phyloP scores from a whole-genome alignment of 176 grass and related monocot species.

The Phragmites australis region DNA sequence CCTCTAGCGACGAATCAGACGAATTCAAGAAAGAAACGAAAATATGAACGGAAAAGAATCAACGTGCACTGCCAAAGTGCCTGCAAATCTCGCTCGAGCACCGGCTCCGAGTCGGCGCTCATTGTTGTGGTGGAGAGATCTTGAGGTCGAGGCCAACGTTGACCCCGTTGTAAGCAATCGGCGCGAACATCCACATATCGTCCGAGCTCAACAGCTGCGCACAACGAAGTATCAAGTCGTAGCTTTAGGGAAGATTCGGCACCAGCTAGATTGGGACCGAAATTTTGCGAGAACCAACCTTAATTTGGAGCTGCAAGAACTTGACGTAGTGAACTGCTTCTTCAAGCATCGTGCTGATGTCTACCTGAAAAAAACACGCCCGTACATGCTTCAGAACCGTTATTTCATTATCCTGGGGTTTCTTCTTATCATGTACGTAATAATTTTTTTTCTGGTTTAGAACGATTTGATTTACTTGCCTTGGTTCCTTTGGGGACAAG shows the following conservation, averaged over 20 bases:
- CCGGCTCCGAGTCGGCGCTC: slow-evolving; percentile 16
- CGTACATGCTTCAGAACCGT: background rate
- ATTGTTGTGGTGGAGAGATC: slow-evolving; percentile 65
- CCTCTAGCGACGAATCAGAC: slow-evolving; percentile 20
- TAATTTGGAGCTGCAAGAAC: slow-evolving; percentile 77
- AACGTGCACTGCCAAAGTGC: slow-evolving; percentile 19
- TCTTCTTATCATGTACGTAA: background rate
- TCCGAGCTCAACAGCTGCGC: slow-evolving; percentile 86
- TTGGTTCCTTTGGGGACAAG: slow-evolving; percentile 93
- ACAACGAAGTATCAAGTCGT: too few species aligned
- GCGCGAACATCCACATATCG: slow-evolving; percentile 94
- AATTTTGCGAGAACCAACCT: background rate
- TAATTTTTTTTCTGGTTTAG: background rate
- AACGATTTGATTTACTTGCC: slow-evolving; percentile 38
- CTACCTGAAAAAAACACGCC: slow-evolving; percentile 55
- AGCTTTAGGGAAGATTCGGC: too few species aligned
- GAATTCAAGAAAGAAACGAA: slow-evolving; percentile 18
- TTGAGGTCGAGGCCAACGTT: slow-evolving; percentile 92
- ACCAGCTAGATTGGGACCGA: background rate
- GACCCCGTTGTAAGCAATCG: slow-evolving; percentile 90
- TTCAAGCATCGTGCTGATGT: slow-evolving; percentile 89
- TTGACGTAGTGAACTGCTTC: slow-evolving; percentile 84
- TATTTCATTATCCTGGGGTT: background rate
- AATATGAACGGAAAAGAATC: background rate
- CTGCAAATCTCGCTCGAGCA: background rate